A percentile compares a stretch with the other conserved stretches of the same genome.
These are phyloP conservation scores for Ceratocystis albifundus DNA, from an alignment of 2,329 filamentous ascomycete genomes.

Conservation along the genomic window DNA sequence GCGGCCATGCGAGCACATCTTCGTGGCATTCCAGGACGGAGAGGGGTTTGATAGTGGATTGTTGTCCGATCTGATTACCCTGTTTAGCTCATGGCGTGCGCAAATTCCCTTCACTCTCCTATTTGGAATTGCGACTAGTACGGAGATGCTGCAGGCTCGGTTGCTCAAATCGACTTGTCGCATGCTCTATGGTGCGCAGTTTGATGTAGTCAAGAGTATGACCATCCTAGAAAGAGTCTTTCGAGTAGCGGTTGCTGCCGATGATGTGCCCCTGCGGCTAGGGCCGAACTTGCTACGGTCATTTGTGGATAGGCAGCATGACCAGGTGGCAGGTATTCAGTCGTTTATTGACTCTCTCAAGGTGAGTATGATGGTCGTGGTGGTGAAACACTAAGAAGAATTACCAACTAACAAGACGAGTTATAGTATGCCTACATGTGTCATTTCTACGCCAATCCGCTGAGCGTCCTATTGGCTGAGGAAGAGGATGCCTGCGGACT, in stretches of 20 bases:
- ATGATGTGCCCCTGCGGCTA: slow-evolving; percentile 46
- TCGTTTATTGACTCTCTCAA: slow-evolving; percentile 59
- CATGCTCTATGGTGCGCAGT: slow-evolving; percentile 57
- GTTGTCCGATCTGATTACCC: slow-evolving; percentile 57
- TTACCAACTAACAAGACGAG: background rate
- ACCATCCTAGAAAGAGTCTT: slow-evolving; percentile 64
- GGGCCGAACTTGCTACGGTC: slow-evolving; percentile 51
- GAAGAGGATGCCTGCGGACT: slow-evolving; percentile 30
- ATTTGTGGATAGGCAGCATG: slow-evolving; percentile 59
- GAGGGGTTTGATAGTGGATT: slow-evolving; percentile 66
- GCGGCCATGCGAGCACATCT: slow-evolving; percentile 43
- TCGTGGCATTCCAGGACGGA: slow-evolving; percentile 67
- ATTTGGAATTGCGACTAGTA: slow-evolving; percentile 70
- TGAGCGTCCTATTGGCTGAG: slow-evolving; percentile 49
- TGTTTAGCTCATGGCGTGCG: slow-evolving; percentile 58
- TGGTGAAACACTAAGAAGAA: background rate
- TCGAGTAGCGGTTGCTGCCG: slow-evolving; percentile 49
- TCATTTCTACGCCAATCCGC: slow-evolving; percentile 68
- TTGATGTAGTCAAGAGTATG: slow-evolving; percentile 63
- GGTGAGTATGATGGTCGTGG: slow-evolving; percentile 32
- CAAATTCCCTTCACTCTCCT: slow-evolving; percentile 66
- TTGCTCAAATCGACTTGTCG: slow-evolving; percentile 57
- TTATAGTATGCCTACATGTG: slow-evolving; percentile 71
- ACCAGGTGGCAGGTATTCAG: slow-evolving; percentile 66
- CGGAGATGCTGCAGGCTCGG: slow-evolving; percentile 66